These are phyloP conservation scores for Aureobasidium mangrovei DNA, from an alignment of 2,329 filamentous ascomycete species.

Conservation along the genomic window DNA sequence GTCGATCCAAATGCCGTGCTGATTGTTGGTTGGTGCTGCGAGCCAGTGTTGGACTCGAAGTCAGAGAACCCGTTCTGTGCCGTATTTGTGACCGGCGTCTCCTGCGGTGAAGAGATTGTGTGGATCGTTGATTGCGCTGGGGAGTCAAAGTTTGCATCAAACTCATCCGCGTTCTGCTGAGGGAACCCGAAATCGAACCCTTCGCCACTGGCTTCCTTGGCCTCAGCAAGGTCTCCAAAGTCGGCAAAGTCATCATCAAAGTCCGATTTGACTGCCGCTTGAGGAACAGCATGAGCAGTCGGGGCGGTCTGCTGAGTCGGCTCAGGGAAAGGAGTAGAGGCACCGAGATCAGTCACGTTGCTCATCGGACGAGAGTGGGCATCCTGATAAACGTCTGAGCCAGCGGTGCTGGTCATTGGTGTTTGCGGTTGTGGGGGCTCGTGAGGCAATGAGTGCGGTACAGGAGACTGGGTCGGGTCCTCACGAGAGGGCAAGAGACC, in stretches of 20 bases:
- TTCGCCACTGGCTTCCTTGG: constrained; percentile 53
- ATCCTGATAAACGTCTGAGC: constrained; percentile 23
- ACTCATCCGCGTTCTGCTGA: constrained; percentile 53
- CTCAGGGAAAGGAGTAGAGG: background rate
- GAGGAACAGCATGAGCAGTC: constrained; percentile 23
- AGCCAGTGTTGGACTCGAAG: constrained; percentile 19
- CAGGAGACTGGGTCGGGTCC: constrained; percentile 39
- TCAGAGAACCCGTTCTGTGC: constrained; percentile 23
- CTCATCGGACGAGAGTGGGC: constrained; percentile 23
- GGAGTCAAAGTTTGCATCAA: constrained; percentile 74
- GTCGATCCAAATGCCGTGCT: constrained; percentile 14
- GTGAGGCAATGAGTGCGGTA: constrained; percentile 36
- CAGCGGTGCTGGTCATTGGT: constrained; percentile 12
- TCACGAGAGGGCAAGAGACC: constrained; percentile 48
- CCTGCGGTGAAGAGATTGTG: constrained; percentile 30
- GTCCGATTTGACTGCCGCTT: constrained; percentile 37
- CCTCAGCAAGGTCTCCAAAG: constrained; percentile 75
- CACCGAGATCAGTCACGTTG: constrained; percentile 18
- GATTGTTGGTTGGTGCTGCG: constrained; percentile 22
- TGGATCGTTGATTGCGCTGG: constrained; percentile 41
- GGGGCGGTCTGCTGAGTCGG: background rate
- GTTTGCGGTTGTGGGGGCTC: constrained; percentile 25
- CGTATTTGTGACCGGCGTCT: constrained; percentile 28
- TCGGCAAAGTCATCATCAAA: constrained; percentile 71
- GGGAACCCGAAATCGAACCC: constrained; percentile 57